These are phyloP conservation scores for Nicotiana benthamiana DNA, from an alignment of 257 asterid genomes.

Conservation along the genomic window DNA sequence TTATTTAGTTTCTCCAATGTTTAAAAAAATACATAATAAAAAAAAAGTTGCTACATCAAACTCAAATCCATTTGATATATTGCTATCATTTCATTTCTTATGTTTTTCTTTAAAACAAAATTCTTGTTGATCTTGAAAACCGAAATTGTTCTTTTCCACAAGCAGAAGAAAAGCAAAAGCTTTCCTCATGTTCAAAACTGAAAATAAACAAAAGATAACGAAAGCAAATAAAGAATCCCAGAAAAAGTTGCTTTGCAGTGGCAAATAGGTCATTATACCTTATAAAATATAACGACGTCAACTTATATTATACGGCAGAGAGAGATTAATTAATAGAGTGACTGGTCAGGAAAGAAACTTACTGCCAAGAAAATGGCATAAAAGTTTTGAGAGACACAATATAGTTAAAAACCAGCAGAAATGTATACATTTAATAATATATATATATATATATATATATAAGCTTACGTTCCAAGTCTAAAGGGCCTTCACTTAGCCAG, in stretches of 20 bases:
- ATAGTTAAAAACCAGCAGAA: constrained; percentile 4
- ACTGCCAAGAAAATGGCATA: background rate
- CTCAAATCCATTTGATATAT: background rate
- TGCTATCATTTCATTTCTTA: background rate
- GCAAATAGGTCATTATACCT: background rate
- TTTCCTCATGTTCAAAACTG: constrained; percentile 6
- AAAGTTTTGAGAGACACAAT: constrained; percentile 3
- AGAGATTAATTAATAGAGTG: background rate
- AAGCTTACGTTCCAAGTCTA: background rate
- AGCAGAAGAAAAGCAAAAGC: background rate
- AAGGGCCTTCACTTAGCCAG: background rate
- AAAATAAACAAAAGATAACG: background rate
- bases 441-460: background rate
- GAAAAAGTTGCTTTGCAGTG: background rate
- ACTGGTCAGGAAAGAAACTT: background rate
- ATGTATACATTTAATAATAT: background rate
- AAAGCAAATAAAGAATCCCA: background rate
- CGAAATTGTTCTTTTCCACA: constrained; percentile 4
- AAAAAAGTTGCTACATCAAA: background rate
- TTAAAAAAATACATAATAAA: background rate
- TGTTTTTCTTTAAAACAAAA: too few species aligned
- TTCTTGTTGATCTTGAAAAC: background rate
- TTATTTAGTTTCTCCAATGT: background rate
- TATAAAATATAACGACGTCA: background rate
- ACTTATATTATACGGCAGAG: constrained; percentile 1